Base-by-base conservation (phyloP, 257 asterid species). In the Fraxinus americana region DNA sequence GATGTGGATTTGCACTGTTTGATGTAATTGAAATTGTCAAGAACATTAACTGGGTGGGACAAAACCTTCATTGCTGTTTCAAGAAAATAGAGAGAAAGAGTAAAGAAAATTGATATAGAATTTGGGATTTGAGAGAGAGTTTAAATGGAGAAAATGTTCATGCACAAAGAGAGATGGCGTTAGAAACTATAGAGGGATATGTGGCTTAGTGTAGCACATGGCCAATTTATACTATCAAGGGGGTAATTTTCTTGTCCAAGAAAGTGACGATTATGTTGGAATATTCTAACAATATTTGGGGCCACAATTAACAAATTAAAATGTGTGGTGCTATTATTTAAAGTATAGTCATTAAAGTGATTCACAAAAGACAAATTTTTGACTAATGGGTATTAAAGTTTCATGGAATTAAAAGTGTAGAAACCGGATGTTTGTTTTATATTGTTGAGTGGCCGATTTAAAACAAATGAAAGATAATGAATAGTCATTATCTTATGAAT, bases 31-130 rank as follows among this genome's bases (percentile, higher is more conserved):
- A 75, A 61, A 32, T 75, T 54, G 38, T 61, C 59, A 21, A 59
- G 9, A 34, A 21, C 32, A 23, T n/a, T 59, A 21, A 21, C 30
- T n/a, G 29, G 32, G 19, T 61, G 67, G 12, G 71, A 75, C 5
- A 75, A n/a, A 32, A 45, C 71, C 36, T 52, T 36, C 78, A 75
- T 75, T 41, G 57, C 27, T 59, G 35, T 5, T 71, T 71, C 21
- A 25, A 72, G 38, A 72, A 61, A 32, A 25, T 36, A 4, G 48
- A 32, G 7, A 10, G 16, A 29, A 34, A 21, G 41, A 36, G 10
- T 36, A 36, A 36, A 36, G 10, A 36, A 36, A 36, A 36, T n/a
- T n/a, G 29, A 63, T 63, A 3, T 1, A 63, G 8, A 41, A 12
- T 41, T 5, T 0, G 68, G 29, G 14, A 34, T 50, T 68, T 16